Conservation (phyloP, 768 basidiomycete genomes). For the Collybiopsis confluens region DNA sequence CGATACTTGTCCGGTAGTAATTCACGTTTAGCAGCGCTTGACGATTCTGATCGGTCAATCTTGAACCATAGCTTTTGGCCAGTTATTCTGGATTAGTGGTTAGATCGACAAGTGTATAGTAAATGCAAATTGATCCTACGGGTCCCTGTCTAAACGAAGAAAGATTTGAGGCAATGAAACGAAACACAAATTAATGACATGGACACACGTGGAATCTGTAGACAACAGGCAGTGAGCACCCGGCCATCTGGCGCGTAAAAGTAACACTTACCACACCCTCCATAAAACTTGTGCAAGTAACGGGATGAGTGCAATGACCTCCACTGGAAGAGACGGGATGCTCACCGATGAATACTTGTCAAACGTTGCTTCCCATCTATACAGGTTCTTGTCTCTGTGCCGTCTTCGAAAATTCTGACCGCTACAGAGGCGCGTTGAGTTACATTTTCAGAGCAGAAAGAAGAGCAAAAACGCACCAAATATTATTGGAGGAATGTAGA, state of each 20-base stretch:
- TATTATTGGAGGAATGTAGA: slow-evolving; percentile 72
- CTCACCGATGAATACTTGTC: slow-evolving; percentile 68
- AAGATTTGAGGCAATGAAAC: slow-evolving; percentile 24
- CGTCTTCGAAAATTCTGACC: slow-evolving; percentile 51
- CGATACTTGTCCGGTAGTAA: slow-evolving; percentile 50
- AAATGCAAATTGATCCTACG: slow-evolving; percentile 30
- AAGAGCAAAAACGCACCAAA: slow-evolving; percentile 33
- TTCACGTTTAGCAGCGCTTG: neutral
- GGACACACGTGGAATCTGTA: slow-evolving; percentile 54
- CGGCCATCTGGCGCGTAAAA: neutral
- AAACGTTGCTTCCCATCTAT: slow-evolving; percentile 84
- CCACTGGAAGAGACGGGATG: neutral
- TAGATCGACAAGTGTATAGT: slow-evolving; percentile 4
- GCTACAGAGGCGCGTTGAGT: slow-evolving; percentile 28
- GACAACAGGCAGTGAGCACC: neutral
- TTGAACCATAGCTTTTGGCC: slow-evolving; percentile 54
- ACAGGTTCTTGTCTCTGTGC: slow-evolving; percentile 61
- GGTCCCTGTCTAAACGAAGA: slow-evolving; percentile 38
- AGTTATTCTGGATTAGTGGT: slow-evolving; percentile 24
- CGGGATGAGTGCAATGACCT: neutral
- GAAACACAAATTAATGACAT: neutral
- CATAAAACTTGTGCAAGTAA: slow-evolving; percentile 48
- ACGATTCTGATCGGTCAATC: slow-evolving; percentile 12
- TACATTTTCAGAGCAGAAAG: neutral
- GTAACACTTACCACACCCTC: slow-evolving; percentile 50